These are phyloP conservation scores for Claviceps cyperi DNA, from an alignment of 2,329 filamentous ascomycete genomes.

Conservation along the genomic window DNA sequence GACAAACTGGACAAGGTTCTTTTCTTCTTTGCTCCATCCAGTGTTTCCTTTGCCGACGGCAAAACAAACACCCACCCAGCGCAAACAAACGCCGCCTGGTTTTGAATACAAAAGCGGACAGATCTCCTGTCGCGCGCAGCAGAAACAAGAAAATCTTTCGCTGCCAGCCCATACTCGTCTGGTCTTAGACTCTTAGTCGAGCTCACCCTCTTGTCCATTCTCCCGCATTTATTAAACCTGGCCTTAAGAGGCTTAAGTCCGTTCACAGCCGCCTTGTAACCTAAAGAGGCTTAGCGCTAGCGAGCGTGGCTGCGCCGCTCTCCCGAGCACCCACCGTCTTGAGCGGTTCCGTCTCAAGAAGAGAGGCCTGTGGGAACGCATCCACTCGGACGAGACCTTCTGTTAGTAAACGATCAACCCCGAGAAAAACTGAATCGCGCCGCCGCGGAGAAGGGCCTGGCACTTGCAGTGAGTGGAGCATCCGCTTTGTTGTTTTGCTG, in stretches of 20 bases:
- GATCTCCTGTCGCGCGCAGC: background rate
- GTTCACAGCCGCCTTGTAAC: conserved; percentile 1
- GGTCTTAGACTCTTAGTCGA: background rate
- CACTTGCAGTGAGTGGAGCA: background rate
- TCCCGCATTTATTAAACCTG: background rate
- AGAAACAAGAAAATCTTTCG: background rate
- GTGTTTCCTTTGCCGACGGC: background rate
- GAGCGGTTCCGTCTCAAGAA: background rate
- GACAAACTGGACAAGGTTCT: no score
- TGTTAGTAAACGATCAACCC: no score
- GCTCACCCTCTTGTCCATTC: conserved; percentile 1
- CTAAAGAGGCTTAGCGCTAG: background rate
- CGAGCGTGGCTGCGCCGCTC: conserved; percentile 1
- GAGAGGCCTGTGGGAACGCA: background rate
- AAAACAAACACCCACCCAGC: background rate
- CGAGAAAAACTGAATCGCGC: no score
- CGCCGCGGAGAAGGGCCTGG: no score
- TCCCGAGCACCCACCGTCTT: background rate
- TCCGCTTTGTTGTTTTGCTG: background rate
- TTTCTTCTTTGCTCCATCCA: background rate
- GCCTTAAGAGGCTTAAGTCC: conserved; percentile 1
- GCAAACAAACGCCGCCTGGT: background rate
- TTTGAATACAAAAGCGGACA: background rate
- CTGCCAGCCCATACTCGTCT: background rate
- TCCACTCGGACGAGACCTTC: background rate